These are phyloP conservation scores for Anastatica hierochuntica DNA, from an alignment of 345 rosid genomes.

Conservation along the genomic window DNA sequence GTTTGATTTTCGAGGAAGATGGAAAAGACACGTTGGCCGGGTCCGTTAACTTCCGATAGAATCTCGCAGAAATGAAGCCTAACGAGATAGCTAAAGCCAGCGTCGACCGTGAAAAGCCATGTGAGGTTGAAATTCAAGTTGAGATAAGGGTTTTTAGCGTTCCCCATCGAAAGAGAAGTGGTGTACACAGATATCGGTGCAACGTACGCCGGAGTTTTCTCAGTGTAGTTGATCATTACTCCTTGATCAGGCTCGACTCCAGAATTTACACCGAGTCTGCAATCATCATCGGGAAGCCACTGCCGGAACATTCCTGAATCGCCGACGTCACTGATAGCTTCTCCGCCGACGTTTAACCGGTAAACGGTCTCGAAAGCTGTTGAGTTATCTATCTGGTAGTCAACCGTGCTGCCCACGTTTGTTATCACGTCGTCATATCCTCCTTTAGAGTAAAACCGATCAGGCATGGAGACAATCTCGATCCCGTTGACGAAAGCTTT, in stretches of 20 bases:
- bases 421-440: not conserved
- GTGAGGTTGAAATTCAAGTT: slow-evolving; percentile 20
- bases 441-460: slow-evolving; percentile 15
- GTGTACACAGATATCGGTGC: slow-evolving; percentile 17
- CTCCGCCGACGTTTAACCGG: slow-evolving; percentile 27
- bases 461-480: slow-evolving; percentile 31
- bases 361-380: slow-evolving; percentile 25
- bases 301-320: slow-evolving; percentile 32
- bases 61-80: slow-evolving; percentile 34
- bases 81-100: slow-evolving; percentile 16
- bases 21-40: slow-evolving; percentile 9
- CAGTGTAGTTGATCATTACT: not conserved
- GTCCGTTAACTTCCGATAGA: not conserved
- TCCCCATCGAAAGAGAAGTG: slow-evolving; percentile 14
- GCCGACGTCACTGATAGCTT: accelerated
- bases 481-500: slow-evolving; percentile 31
- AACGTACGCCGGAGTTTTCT: not conserved
- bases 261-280: not conserved
- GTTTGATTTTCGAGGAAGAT: not conserved
- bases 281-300: slow-evolving; percentile 7
- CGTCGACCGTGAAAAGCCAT: slow-evolving; percentile 26
- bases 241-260: accelerated
- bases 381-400: not conserved
- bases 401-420: not conserved
- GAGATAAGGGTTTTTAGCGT: accelerated